Conservation (phyloP, 2,329 filamentous ascomycete genomes). For the Tolypocladium cylindrosporum region DNA sequence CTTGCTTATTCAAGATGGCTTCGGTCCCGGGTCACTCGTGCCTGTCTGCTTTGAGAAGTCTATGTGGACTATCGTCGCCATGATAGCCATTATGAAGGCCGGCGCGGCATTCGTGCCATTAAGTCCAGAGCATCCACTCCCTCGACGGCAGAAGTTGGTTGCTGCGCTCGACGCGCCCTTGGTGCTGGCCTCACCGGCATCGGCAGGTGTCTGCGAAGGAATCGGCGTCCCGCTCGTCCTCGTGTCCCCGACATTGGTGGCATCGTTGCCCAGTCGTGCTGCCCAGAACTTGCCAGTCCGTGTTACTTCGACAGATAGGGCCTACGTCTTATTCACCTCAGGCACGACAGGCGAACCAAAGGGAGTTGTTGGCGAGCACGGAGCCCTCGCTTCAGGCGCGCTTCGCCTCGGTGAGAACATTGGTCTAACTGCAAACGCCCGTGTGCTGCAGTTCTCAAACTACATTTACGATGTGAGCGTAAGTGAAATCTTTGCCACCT, state of each 20-base stretch:
- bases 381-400: slow-evolving; percentile 25
- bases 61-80: not conserved
- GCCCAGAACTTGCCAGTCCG: too few relatives aligned
- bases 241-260: too few relatives aligned
- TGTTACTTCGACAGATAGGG: too few relatives aligned
- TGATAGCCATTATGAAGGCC: not conserved
- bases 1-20: not conserved
- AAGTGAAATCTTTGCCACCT: not conserved
- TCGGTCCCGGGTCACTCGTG: not conserved
- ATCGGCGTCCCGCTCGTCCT: too few relatives aligned
- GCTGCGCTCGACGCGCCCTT: not conserved
- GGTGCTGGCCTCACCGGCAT: not conserved
- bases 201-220: not conserved
- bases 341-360: too few relatives aligned
- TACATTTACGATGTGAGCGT: too few relatives aligned
- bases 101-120: not conserved
- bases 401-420: slow-evolving; percentile 36
- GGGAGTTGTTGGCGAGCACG: too few relatives aligned
- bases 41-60: not conserved
- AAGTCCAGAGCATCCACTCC: not conserved
- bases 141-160: not conserved
- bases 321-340: too few relatives aligned
- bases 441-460: too few relatives aligned
- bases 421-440: slow-evolving; percentile 7
- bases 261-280: too few relatives aligned